Base-by-base conservation (phyloP, 2,329 filamentous ascomycete species). In the Botrytis deweyae region DNA sequence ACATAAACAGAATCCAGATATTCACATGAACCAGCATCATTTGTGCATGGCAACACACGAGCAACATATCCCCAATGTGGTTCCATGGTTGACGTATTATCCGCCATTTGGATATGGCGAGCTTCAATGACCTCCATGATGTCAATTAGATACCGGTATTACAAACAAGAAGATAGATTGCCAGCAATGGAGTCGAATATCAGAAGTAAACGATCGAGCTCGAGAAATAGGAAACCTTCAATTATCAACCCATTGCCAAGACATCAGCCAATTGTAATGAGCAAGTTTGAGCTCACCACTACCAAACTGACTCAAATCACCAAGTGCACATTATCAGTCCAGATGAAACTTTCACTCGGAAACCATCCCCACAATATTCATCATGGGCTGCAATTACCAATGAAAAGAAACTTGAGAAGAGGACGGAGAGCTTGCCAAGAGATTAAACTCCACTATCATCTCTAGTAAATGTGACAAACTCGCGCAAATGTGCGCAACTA, bases 1-100 rank as follows among this genome's bases (percentile, higher is more conserved):
- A 72, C 71, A 62, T 89, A 90, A 20, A 89, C 86, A 6, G 82
- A 82, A 76, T 88, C 87, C 42, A 89, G 83, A 78, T 91, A 91
- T 52, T 81, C 84, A 79, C 89, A 91, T 8, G 87, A 87, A 2
- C 88, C 88, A 0, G 82, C 78, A 79, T 90, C 88, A 75, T 85
- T 89, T 38, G 84, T 86, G 79, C 89, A 91, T 38, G 77, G 89
- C 0, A 89, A 69, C 2, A 85, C 83, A 33, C 88, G 85, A 70
- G 83, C 82, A 3, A 83, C 82, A 78, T 90, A 90, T 0, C 87
- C 88, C 88, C 88, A 91, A 66, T 82, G 70, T 18, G 73, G 71
- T 67, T 59, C 71, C 14, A 75, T n/a, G 7, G 10, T 63, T 9
- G 75, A 75, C 22, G 63, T 67, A 72, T 72, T 67, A 46, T 72